phyloP scores from a whole-genome alignment of 805 yeast species.

The Pichia paraexigua region DNA sequence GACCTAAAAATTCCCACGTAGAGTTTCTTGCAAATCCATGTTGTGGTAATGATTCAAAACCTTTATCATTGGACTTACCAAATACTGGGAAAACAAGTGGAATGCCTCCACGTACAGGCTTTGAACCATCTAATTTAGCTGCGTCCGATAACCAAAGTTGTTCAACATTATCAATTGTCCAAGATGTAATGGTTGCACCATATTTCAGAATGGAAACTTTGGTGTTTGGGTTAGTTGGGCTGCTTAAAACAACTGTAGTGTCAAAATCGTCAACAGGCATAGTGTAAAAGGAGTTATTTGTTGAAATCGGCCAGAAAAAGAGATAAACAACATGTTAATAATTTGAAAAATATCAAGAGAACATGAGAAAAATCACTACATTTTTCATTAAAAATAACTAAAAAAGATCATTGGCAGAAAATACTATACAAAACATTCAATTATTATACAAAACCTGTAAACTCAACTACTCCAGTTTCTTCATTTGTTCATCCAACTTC shows the following conservation, averaged over 20 bases:
- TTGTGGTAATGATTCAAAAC: constrained; percentile 72
- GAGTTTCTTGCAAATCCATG: constrained; percentile 94
- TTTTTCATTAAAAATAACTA: too few relatives aligned
- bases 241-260: constrained; percentile 51
- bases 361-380: neutral
- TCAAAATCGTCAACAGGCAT: constrained; percentile 67
- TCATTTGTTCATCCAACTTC: constrained; percentile 1
- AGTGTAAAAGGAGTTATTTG: neutral
- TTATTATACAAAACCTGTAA: neutral
- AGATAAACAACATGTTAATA: neutral
- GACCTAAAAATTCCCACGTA: constrained; percentile 91
- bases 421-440: neutral
- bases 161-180: constrained; percentile 67
- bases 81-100: constrained; percentile 94
- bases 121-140: constrained; percentile 83
- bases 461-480: neutral
- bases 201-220: constrained; percentile 63
- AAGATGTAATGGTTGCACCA: constrained; percentile 85
- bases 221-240: constrained; percentile 44
- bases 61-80: constrained; percentile 59
- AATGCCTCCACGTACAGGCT: constrained; percentile 95
- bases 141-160: constrained; percentile 75
- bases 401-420: too few relatives aligned
- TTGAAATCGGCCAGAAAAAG: neutral
- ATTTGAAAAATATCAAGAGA: neutral